Conservation (phyloP, 2,329 filamentous ascomycete genomes). For the Penicillium sp. region DNA sequence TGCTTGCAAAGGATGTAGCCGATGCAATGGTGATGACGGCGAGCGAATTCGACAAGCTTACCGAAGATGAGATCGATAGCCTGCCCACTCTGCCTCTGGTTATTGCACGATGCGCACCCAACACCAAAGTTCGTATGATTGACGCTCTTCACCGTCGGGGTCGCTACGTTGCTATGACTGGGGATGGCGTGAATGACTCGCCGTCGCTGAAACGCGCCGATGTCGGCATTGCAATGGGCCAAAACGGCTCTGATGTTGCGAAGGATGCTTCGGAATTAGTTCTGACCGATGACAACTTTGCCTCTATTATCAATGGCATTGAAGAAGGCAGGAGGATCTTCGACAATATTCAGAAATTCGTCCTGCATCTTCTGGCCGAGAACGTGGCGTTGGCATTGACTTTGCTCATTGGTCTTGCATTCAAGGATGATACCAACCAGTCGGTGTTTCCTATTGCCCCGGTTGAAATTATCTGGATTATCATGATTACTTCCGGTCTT, state of each 20-base stretch:
- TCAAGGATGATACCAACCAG: conserved; percentile 64
- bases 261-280: conserved; percentile 64
- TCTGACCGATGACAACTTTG: conserved; percentile 77
- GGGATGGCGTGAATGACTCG: conserved; percentile 83
- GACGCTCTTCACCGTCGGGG: conserved; percentile 55
- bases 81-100: conserved; percentile 54
- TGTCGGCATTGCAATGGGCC: conserved; percentile 83
- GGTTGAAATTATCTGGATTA: conserved; percentile 87
- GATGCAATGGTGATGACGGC: conserved; percentile 68
- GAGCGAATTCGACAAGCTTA: conserved; percentile 70
- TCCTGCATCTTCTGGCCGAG: conserved; percentile 70
- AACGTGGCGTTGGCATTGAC: conserved; percentile 82
- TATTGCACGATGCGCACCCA: conserved; percentile 55
- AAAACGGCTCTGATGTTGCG: conserved; percentile 74
- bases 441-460: conserved; percentile 84
- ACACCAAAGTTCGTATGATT: conserved; percentile 80
- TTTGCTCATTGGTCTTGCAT: conserved; percentile 72
- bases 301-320: conserved; percentile 76
- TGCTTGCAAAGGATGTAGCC: conserved; percentile 59
- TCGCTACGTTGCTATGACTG: conserved; percentile 79
- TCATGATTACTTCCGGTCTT: conserved; percentile 84
- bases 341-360: conserved; percentile 85
- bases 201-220: conserved; percentile 76
- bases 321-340: conserved; percentile 81
- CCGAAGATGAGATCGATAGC: conserved; percentile 64